Conservation (phyloP, 2,329 filamentous ascomycete species). For the Colletotrichum viniferum region DNA sequence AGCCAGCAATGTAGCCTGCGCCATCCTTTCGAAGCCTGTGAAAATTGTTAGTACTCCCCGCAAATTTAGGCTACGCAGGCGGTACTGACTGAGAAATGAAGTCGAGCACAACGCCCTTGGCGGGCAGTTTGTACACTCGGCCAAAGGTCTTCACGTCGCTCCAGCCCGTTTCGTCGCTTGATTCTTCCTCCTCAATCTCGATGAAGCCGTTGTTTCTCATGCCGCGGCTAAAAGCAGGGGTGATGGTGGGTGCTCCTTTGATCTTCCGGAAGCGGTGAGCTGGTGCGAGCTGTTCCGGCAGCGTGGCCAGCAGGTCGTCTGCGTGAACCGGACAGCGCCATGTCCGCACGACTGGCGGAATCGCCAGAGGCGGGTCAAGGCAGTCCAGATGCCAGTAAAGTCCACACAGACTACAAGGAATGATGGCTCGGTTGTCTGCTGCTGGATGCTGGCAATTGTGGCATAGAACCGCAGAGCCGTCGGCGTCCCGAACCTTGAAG, state of each 20-base stretch:
- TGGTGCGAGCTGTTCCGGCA: slow-evolving; percentile 60
- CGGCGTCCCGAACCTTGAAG: slow-evolving; percentile 70
- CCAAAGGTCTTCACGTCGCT: slow-evolving; percentile 65
- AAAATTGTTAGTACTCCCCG: slow-evolving; percentile 13
- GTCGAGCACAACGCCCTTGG: slow-evolving; percentile 69
- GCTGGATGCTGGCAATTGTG: slow-evolving; percentile 73
- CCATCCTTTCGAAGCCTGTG: slow-evolving; percentile 40
- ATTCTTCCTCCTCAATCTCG: slow-evolving; percentile 69
- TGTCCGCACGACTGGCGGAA: slow-evolving; percentile 75
- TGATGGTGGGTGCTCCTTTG: slow-evolving; percentile 57
- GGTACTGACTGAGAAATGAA: slow-evolving; percentile 69
- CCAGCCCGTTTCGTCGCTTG: slow-evolving; percentile 60
- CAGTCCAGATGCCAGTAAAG: slow-evolving; percentile 93
- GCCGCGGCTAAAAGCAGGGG: slow-evolving; percentile 64
- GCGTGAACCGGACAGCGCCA: slow-evolving; percentile 92
- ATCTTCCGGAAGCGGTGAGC: slow-evolving; percentile 67
- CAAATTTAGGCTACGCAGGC: not conserved
- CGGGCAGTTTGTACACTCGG: slow-evolving; percentile 67
- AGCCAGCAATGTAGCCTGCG: slow-evolving; percentile 39
- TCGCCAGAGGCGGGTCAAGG: slow-evolving; percentile 80
- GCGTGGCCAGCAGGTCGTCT: slow-evolving; percentile 71
- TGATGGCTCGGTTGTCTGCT: slow-evolving; percentile 70
- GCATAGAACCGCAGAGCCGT: slow-evolving; percentile 80
- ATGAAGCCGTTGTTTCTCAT: slow-evolving; percentile 74
- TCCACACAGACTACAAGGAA: slow-evolving; percentile 84